Base-by-base conservation (phyloP, 202 grass and related monocot genomes). In the Eragrostis tef region DNA sequence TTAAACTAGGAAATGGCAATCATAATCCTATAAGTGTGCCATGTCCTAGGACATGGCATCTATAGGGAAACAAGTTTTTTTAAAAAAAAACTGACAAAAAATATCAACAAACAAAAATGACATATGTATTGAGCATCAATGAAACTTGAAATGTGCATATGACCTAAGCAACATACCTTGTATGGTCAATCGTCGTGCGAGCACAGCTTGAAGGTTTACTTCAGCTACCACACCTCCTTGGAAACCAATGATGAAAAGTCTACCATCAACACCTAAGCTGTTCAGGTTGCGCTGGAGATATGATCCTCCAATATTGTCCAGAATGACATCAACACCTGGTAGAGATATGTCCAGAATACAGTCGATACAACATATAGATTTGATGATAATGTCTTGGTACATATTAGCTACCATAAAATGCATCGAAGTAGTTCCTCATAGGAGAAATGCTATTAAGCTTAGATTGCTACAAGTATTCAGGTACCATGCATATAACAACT, bases 191-290 rank as follows among this genome's bases (percentile, higher is more conserved):
- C 92, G 85, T 50, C 83, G 86, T 24, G 88, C 84, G 73, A 98
- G 34, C 61, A 98, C 78, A 20, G 84, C 54, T 60, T 88, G 84
- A 41, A 93, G 73, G 62, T 91, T 94, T 81, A 91, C 86, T 88
- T 98, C 78, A 62, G 88, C 62, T 57, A 68, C 45, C 25, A 34
- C 1, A 1, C 92, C 95, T 64, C 92, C 95, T 86, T 87, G 87
- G 74, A 98, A 88, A 51, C 92, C 90, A 56, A 98, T 94, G 60
- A 98, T 94, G 78, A 98, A 94, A 49, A 94, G 87, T 81, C 92
- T 93, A 9, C 95, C 95, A 90, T 93, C 92, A 36, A 93, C 46
- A 74, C 64, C 77, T 83, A 98, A 83, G 86, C 88, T 87, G 31
- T 93, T 90, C 50, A 94, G 66, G 46, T 98, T 94, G 59, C 80